Conservation (phyloP, 208 protist species). For the Leishmania tarentolae region DNA sequence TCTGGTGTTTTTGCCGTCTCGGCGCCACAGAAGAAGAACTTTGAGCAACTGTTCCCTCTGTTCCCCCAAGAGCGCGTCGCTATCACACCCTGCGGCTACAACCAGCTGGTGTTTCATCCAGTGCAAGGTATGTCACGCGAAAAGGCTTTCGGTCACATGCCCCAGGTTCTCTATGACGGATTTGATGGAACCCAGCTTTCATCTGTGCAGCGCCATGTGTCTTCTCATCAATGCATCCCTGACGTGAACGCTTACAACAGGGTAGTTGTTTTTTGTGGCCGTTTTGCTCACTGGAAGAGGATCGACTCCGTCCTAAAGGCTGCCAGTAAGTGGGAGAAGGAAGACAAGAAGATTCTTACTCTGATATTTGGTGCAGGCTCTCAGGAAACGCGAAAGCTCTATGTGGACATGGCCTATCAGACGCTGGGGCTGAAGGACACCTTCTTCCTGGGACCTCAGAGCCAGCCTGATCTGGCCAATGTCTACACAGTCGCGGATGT, state of each 20-base stretch:
- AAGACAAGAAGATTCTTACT: conserved; percentile 51
- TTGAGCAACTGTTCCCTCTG: conserved; percentile 55
- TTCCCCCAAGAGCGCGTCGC: conserved; percentile 66
- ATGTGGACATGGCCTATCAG: conserved; percentile 71
- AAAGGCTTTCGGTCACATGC: conserved; percentile 59
- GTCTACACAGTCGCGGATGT: conserved; percentile 64
- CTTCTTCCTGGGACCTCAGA: conserved; percentile 71
- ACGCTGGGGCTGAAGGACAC: conserved; percentile 60
- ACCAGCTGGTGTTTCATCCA: conserved; percentile 72
- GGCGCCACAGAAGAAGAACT: conserved; percentile 62
- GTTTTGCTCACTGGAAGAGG: conserved; percentile 82
- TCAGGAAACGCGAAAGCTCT: conserved; percentile 49
- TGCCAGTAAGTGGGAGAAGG: conserved; percentile 62
- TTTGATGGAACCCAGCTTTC: conserved; percentile 44
- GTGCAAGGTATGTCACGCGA: conserved; percentile 61
- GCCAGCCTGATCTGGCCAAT: conserved; percentile 62
- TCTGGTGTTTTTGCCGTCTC: conserved; percentile 71
- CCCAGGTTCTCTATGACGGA: conserved; percentile 61
- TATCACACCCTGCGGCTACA: conserved; percentile 71
- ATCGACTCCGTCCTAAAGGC: conserved; percentile 64
- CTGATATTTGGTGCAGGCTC: conserved; percentile 66
- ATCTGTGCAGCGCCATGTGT: conserved; percentile 32
- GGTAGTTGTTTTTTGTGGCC: conserved; percentile 74
- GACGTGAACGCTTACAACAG: conserved; percentile 63
- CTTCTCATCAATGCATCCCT: conserved; percentile 35